Evolutionary conservation across 75 land plant species (phyloP).

Genomic region (Ceratopteris richardii): DNA sequence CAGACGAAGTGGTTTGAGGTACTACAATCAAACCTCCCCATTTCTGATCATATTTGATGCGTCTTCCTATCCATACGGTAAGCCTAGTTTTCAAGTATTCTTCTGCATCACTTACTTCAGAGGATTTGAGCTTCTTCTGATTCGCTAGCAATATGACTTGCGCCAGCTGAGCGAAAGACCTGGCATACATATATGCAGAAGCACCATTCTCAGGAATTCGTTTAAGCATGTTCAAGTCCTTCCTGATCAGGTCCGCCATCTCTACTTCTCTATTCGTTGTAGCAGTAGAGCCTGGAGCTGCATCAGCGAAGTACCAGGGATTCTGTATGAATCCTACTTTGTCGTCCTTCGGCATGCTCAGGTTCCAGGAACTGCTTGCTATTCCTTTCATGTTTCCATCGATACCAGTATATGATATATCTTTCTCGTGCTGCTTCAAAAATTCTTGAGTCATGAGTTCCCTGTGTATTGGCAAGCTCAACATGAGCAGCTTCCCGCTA

Average conservation of each 20-base stretch:
- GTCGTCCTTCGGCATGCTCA: conserved; percentile 41
- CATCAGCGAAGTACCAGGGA: background rate
- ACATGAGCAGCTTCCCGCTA: conserved; percentile 32
- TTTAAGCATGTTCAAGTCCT: conserved; percentile 41
- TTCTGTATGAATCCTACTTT: too few relatives aligned
- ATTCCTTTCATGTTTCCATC: conserved; percentile 28
- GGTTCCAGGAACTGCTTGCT: conserved; percentile 64
- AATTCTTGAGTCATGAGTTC: conserved; percentile 12
- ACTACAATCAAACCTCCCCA: conserved; percentile 27
- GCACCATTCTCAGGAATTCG: conserved; percentile 21
- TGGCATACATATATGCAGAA: conserved; percentile 82
- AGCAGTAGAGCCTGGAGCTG: conserved; percentile 60
- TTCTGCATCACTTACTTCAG: conserved; percentile 30
- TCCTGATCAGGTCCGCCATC: conserved; percentile 26
- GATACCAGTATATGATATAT: conserved; percentile 13
- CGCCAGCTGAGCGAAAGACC: conserved; percentile 75
- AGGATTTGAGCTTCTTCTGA: conserved; percentile 37
- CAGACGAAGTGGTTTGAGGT: conserved; percentile 13
- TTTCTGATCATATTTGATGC: conserved; percentile 12
- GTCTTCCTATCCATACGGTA: conserved; percentile 31
- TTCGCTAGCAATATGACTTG: conserved; percentile 81
- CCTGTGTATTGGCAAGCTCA: conserved; percentile 17
- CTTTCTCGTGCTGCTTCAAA: conserved; percentile 1
- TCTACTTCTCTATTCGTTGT: conserved; percentile 20
- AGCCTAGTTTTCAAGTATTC: conserved; percentile 35